A percentile compares a stretch with the other conserved stretches of the same genome.
phyloP scores from a whole-genome alignment of 1,284 basidiomycete species.

The Peniophora sp. region DNA sequence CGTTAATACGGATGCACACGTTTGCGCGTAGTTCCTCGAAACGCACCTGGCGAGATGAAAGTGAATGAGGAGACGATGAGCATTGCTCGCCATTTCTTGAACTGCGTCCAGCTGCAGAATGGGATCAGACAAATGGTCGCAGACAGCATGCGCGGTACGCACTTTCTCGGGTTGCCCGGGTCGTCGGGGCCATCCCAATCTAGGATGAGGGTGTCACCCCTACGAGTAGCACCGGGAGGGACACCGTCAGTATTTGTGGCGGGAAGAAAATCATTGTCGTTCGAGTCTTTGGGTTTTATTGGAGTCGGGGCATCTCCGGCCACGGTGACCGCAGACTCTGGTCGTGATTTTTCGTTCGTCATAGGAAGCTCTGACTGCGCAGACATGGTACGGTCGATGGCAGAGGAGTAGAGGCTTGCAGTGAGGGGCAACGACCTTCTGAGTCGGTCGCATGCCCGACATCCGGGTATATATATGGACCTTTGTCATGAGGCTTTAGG shows the following conservation, averaged over 20 bases:
- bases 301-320: too few relatives aligned
- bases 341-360: too few relatives aligned
- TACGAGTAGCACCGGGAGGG: neutral
- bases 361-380: too few relatives aligned
- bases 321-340: too few relatives aligned
- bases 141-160: constrained; percentile 9
- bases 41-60: constrained; percentile 44
- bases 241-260: neutral
- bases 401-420: too few relatives aligned
- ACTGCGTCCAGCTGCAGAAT: constrained; percentile 43
- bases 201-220: neutral
- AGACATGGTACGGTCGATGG: too few relatives aligned
- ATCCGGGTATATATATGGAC: too few relatives aligned
- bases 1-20: too few relatives aligned
- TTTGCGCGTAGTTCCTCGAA: too few relatives aligned
- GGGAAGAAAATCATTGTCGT: neutral
- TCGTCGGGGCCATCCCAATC: constrained; percentile 37
- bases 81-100: constrained; percentile 56
- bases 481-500: too few relatives aligned
- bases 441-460: too few relatives aligned
- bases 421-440: too few relatives aligned
- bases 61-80: constrained; percentile 55
- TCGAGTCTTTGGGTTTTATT: neutral
- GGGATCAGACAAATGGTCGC: neutral
- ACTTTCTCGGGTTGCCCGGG: constrained; percentile 62